Base-by-base conservation (phyloP, 306 rosid genomes). In the Begonia fuchsioides region DNA sequence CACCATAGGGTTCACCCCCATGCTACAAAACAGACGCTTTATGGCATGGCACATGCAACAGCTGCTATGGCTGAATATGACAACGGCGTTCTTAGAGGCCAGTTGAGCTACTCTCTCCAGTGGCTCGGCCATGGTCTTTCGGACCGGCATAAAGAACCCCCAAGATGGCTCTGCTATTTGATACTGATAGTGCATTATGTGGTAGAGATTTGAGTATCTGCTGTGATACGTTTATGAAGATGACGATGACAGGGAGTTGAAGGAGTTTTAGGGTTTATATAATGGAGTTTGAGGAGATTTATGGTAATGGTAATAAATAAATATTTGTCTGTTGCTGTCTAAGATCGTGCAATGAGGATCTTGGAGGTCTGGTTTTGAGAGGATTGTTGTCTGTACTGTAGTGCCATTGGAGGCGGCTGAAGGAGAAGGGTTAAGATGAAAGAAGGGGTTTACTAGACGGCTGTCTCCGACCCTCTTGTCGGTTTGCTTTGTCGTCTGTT, bases 41-140 rank as follows among this genome's bases (percentile, higher is more conserved):
- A 84, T 72, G 1, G 97, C 97, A 35, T 88, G 97, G 59, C 97
- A 88, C 97, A 88, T 88, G 58, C 97, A 88, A 52, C 97, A 88
- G 38, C 86, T 79, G 57, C 97, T 84, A 39, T 78, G 11, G 60
- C 97, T 84, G 75, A 88, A 88, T 59, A 88, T 75, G 48, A 84
- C 97, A 67, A 88, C 97, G 7, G 97, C 97, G 12, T 67, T 83
- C 73, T 84, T 93, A 1, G 93, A 65, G 2, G 93, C 97, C 63
- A 88, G 55, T 65, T 83, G 59, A 50, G 59, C 79, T 55, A 88
- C 81, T 13, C 88, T 47, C 59, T 83, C 94, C 57, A 83, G 15
- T 0, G 96, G 92, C 51, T 87, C 94, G 10, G 56, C 52, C 41
- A 52, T 43, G 59, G 54, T 41, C 51, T 70, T 51, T 9, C 40